Conservation (phyloP, 208 protist species). For the Leptomonas pyrrhocoris region DNA sequence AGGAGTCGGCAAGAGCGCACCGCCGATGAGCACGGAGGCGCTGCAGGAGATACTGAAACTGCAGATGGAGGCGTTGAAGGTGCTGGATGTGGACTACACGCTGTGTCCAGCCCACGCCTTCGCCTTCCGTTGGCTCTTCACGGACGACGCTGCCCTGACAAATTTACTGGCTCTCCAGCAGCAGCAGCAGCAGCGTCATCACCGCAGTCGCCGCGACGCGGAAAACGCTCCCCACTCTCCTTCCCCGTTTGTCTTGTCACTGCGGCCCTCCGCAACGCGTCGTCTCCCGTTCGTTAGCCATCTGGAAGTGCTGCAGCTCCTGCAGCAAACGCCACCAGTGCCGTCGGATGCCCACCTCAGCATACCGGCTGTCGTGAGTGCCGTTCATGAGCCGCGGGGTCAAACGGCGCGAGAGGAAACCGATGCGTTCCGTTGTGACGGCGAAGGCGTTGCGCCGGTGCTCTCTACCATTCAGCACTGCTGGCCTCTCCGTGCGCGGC, state of each 20-base stretch:
- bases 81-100: slow-evolving; percentile 50
- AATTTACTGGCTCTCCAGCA: slow-evolving; percentile 13
- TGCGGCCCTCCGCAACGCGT: background rate
- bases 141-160: slow-evolving; percentile 20
- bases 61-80: slow-evolving; percentile 71
- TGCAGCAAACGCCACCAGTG: background rate
- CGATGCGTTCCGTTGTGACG: too few relatives aligned
- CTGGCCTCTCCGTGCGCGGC: slow-evolving; percentile 14
- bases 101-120: slow-evolving; percentile 39
- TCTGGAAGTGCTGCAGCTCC: slow-evolving; percentile 24
- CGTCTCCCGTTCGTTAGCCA: slow-evolving; percentile 14
- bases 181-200: background rate
- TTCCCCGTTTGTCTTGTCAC: slow-evolving; percentile 4
- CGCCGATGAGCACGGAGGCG: background rate
- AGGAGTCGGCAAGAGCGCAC: background rate
- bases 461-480: slow-evolving; percentile 5
- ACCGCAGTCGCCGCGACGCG: background rate
- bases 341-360: background rate
- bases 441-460: background rate
- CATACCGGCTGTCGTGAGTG: background rate
- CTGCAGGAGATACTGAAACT: slow-evolving; percentile 41
- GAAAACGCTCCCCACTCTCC: background rate
- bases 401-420: background rate
- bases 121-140: slow-evolving; percentile 41
- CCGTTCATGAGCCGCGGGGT: slow-evolving; percentile 21